A percentile compares a stretch with the other conserved stretches of the same genome.
phyloP scores from a whole-genome alignment of 2,329 filamentous ascomycete genomes.

The Curvularia lunata region DNA sequence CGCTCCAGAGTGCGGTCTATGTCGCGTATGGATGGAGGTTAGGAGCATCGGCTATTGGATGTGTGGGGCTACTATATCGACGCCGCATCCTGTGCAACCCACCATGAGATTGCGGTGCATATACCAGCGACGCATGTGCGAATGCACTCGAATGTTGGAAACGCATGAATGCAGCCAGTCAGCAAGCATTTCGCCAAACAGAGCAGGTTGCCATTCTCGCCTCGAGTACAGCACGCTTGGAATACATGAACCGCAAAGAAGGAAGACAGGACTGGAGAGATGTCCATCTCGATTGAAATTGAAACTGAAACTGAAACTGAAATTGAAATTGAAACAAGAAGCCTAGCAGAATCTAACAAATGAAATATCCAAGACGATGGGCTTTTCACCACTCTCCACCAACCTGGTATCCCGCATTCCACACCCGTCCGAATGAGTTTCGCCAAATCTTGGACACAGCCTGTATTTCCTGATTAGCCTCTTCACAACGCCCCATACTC shows the following conservation, averaged over 20 bases:
- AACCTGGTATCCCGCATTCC: conserved; percentile 59
- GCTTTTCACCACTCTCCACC: conserved; percentile 58
- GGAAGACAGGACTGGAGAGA: neutral
- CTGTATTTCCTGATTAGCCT: conserved; percentile 29
- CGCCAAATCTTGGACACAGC: conserved; percentile 57
- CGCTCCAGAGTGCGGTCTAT: neutral
- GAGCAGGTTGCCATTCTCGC: neutral
- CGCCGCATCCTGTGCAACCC: neutral
- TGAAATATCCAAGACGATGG: neutral
- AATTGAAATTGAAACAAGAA: neutral
- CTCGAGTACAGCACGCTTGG: neutral
- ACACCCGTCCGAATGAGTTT: conserved; percentile 57
- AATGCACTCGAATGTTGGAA: neutral
- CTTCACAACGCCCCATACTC: neutral
- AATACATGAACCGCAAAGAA: neutral
- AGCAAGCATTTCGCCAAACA: neutral
- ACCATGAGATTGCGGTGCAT: neutral
- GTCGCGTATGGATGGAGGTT: neutral
- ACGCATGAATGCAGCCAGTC: too few relatives aligned
- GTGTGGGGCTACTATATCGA: neutral
- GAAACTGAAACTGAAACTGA: neutral
- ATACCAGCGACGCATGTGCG: neutral
- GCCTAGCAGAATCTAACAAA: neutral
- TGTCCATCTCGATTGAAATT: neutral
- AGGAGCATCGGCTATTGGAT: neutral